Conservation (phyloP, 495 filamentous ascomycete genomes). For the Rostrohypoxylon terebratum region DNA sequence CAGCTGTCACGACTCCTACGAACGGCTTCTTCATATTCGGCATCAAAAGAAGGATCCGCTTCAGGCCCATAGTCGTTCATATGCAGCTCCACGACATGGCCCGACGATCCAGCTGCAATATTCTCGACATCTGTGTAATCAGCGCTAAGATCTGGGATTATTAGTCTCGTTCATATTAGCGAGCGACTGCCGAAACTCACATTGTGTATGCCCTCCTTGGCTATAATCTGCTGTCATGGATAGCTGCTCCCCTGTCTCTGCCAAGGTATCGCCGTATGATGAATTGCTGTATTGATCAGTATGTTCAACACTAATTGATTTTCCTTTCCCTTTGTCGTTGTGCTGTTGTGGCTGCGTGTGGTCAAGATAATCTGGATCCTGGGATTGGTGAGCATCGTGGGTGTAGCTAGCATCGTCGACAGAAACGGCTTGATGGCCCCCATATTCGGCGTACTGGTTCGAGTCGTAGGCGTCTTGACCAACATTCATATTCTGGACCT, state of each 20-base stretch:
- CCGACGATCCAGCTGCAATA: conserved; percentile 2
- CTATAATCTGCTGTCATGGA: conserved; percentile 14
- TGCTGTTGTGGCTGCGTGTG: conserved; percentile 35
- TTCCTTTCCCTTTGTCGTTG: conserved; percentile 43
- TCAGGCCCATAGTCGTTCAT: conserved; percentile 31
- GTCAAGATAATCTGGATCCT: conserved; percentile 34
- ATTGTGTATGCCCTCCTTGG: conserved; percentile 31
- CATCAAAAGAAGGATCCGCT: conserved; percentile 24
- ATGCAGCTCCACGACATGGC: conserved; percentile 13
- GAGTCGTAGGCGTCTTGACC: conserved; percentile 36
- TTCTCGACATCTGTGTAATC: conserved; percentile 15
- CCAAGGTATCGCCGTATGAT: conserved; percentile 5
- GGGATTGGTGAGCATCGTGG: conserved; percentile 33
- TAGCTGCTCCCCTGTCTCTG: conserved; percentile 5
- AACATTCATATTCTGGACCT: conserved; percentile 36
- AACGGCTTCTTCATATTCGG: conserved; percentile 40
- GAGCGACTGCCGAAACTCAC: conserved; percentile 15
- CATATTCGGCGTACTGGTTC: conserved; percentile 29
- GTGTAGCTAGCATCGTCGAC: conserved; percentile 44
- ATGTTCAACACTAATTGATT: conserved; percentile 25
- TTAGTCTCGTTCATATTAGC: conserved; percentile 10
- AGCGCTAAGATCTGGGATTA: conserved; percentile 27
- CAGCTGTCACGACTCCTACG: conserved; percentile 35
- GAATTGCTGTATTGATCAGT: conserved; percentile 27
- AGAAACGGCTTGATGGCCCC: conserved; percentile 24